Evolutionary conservation across 768 basidiomycete species (phyloP).

Genomic region (Favolaschia claudopus): DNA sequence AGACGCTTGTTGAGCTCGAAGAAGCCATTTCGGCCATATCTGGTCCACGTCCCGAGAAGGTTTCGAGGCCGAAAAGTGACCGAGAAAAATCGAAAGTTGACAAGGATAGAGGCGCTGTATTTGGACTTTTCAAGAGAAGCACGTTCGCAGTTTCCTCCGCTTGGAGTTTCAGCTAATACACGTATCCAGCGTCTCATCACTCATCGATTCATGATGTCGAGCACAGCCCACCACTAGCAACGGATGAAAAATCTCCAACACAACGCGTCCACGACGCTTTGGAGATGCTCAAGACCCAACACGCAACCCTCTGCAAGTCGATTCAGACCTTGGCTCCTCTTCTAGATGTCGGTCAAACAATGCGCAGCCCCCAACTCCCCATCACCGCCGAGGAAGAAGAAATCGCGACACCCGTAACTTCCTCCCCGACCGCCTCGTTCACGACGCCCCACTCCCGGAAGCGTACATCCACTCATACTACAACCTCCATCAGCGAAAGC

Average conservation of each 20-base stretch:
- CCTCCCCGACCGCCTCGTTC: constrained; percentile 27
- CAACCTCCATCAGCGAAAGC: constrained; percentile 59
- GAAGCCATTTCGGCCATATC: constrained; percentile 53
- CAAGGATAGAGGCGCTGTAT: constrained; percentile 55
- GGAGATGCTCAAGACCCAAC: constrained; percentile 65
- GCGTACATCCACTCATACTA: constrained; percentile 52
- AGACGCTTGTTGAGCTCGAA: constrained; percentile 72
- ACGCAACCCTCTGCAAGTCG: constrained; percentile 56
- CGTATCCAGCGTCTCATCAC: constrained; percentile 32
- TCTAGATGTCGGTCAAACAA: constrained; percentile 34
- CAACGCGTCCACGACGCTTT: constrained; percentile 58
- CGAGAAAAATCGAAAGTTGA: constrained; percentile 62
- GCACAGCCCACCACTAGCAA: constrained; percentile 18
- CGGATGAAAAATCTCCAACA: constrained; percentile 14
- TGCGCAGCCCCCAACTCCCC: constrained; percentile 49
- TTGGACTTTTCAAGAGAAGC: constrained; percentile 73
- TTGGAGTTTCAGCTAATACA: neutral
- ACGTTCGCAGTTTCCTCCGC: constrained; percentile 28
- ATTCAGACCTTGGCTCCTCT: constrained; percentile 44
- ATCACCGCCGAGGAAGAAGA: constrained; percentile 57
- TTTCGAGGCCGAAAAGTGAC: constrained; percentile 40
- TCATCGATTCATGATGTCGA: constrained; percentile 30
- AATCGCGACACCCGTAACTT: constrained; percentile 28
- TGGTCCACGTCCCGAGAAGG: constrained; percentile 43
- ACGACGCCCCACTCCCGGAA: constrained; percentile 43